Evolutionary conservation across 495 filamentous ascomycete genomes (phyloP).

Genomic region (Coniosporium apollinis): DNA sequence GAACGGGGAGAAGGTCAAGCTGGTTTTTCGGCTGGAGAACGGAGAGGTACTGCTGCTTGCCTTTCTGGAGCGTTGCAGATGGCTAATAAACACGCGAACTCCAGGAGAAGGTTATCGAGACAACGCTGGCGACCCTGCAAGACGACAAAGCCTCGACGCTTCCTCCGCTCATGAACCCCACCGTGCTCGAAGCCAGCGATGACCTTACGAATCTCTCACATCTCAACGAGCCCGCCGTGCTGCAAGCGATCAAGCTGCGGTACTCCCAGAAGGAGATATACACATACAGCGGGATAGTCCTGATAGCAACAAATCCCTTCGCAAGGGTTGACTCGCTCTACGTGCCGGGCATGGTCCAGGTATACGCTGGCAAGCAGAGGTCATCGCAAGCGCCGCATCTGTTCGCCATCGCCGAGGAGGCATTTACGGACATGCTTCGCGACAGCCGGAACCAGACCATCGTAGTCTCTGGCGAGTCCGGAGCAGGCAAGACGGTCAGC

Average conservation of each 20-base stretch:
- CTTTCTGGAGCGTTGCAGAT: conserved; percentile 9
- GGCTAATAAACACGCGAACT: conserved; percentile 3
- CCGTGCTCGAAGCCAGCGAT: conserved; percentile 96
- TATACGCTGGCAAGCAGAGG: conserved; percentile 93
- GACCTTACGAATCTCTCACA: conserved; percentile 96
- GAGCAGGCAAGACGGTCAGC: conserved; percentile 96
- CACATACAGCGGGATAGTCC: conserved; percentile 96
- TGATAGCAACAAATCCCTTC: conserved; percentile 98
- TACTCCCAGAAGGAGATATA: conserved; percentile 99
- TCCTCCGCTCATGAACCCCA: conserved; percentile 92
- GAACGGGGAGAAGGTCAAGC: conserved; percentile 67
- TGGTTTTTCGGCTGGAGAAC: conserved; percentile 77
- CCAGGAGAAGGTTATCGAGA: conserved; percentile 65
- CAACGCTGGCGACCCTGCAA: conserved; percentile 63
- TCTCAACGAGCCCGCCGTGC: conserved; percentile 92
- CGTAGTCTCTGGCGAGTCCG: conserved; percentile 95
- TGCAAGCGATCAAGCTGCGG: conserved; percentile 94
- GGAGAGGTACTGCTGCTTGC: conserved; percentile 52
- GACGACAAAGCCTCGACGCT: conserved; percentile 51
- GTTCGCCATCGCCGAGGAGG: conserved; percentile 97
- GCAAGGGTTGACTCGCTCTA: conserved; percentile 96
- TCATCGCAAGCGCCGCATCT: conserved; percentile 94
- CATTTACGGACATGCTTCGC: conserved; percentile 96
- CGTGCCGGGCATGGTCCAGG: conserved; percentile 97
- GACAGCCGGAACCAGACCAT: conserved; percentile 95